phyloP scores from a whole-genome alignment of 192 early-diverging fungal species.

The Paraglomus occultum region DNA sequence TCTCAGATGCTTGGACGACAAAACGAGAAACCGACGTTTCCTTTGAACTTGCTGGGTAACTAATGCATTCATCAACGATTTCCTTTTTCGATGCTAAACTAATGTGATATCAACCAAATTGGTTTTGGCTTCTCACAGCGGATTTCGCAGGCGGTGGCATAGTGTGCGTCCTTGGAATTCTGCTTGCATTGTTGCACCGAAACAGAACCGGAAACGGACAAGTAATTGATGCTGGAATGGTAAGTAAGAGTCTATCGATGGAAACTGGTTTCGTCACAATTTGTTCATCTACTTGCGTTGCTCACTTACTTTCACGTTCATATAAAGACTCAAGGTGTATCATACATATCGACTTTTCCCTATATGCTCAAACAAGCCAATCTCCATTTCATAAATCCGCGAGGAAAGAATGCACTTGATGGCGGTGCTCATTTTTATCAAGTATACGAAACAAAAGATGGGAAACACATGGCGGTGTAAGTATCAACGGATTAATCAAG shows the following conservation, averaged over 20 bases:
- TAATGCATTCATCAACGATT: conserved; percentile 11
- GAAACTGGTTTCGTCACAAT: not conserved
- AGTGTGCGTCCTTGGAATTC: conserved; percentile 61
- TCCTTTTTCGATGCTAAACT: not conserved
- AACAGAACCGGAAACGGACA: conserved; percentile 59
- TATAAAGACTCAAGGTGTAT: conserved; percentile 44
- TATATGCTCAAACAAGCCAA: conserved; percentile 58
- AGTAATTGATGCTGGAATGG: conserved; percentile 59
- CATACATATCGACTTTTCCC: conserved; percentile 59
- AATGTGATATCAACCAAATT: too few species aligned
- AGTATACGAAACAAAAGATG: conserved; percentile 66
- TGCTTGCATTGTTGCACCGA: conserved; percentile 62
- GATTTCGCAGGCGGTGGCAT: conserved; percentile 72
- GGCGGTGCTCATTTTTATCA: conserved; percentile 68
- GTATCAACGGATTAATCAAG: not conserved
- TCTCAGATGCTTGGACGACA: conserved; percentile 2
- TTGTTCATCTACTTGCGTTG: not conserved
- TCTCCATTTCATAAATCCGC: conserved; percentile 46
- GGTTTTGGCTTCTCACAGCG: conserved; percentile 33
- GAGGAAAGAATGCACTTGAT: conserved; percentile 62
- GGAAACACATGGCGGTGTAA: conserved; percentile 60
- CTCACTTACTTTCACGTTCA: not conserved
- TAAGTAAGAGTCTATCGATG: conserved; percentile 30
- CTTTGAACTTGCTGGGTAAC: conserved; percentile 35
- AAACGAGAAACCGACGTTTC: conserved; percentile 29